Conservation (phyloP, 805 yeast genomes). For the Sungouiella blattae region DNA sequence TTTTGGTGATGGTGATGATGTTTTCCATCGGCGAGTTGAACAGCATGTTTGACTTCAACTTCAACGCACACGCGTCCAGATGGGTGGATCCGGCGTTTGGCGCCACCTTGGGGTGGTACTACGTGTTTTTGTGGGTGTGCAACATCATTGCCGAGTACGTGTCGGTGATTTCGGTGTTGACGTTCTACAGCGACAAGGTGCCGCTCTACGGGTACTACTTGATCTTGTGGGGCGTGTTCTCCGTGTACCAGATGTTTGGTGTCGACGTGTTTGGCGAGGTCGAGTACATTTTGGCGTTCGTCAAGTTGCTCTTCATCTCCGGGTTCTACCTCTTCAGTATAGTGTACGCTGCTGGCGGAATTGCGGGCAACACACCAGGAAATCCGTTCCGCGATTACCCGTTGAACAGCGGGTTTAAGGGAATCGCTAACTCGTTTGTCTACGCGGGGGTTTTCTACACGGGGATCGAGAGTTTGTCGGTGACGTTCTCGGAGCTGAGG, state of each 20-base stretch:
- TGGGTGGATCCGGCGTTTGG: slow-evolving; percentile 53
- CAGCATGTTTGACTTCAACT: slow-evolving; percentile 6
- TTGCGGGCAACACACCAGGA: slow-evolving; percentile 4
- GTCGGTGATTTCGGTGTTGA: slow-evolving; percentile 62
- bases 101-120: slow-evolving; percentile 67
- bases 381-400: slow-evolving; percentile 6
- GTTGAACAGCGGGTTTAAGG: slow-evolving; percentile 5
- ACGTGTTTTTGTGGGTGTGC: slow-evolving; percentile 76
- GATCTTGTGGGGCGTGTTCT: slow-evolving; percentile 58
- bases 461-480: slow-evolving; percentile 6
- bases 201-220: slow-evolving; percentile 73
- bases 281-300: slow-evolving; percentile 69
- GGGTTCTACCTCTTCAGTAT: slow-evolving; percentile 7
- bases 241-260: slow-evolving; percentile 57
- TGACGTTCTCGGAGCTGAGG: slow-evolving; percentile 7
- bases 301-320: slow-evolving; percentile 38
- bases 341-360: slow-evolving; percentile 6
- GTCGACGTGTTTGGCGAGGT: slow-evolving; percentile 71
- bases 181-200: slow-evolving; percentile 40
- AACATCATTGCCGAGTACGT: slow-evolving; percentile 74
- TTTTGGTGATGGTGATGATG: slow-evolving; percentile 7
- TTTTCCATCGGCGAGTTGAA: slow-evolving; percentile 6
- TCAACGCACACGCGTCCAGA: slow-evolving; percentile 5
- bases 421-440: slow-evolving; percentile 7
- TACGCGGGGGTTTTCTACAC: slow-evolving; percentile 8